Base-by-base conservation (phyloP, 2,329 filamentous ascomycete species). In the Diaporthe nobilis region DNA sequence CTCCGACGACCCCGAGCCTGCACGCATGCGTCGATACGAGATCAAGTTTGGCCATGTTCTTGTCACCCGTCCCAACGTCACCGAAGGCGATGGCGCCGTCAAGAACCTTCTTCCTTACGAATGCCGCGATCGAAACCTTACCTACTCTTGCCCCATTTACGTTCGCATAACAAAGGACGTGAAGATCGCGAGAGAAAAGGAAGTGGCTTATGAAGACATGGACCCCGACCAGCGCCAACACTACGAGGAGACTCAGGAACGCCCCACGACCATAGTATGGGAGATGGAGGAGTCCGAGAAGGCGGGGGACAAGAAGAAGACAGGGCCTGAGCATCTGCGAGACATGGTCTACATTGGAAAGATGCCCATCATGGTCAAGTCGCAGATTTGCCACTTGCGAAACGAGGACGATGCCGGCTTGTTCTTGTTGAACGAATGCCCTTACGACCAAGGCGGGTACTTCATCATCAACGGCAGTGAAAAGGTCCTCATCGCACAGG, bases 381-480 rank as follows among this genome's bases (percentile, higher is more conserved):
- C 96, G 42, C 95, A 96, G 85, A 97, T 98, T 80, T 99, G 97
- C 85, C 95, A 97, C 79, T 86, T 99, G 79, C 94, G 94, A 79
- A 93, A 94, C 79, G 91, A 97, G 82, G 91, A 92, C 67, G 96
- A 98, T 78, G 93, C 97, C 72, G 93, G 94, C 68, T 89, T 99
- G 2, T 98, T 98, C 83, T 90, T 94, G 63, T 93, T 97, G 84
- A 98, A 98, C 82, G 97, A 99, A 85, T 99, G 97, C 80, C 97
- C 97, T 0, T 99, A 98, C 84, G 97, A 99, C 82, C 97, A 98
- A 82, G 97, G 97, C 79, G 97, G 97, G 79, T 99, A 99, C 85
- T 99, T 99, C 82, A 95, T 99, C 81, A 99, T 99, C 89, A 99
- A 99, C 86, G 97, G 97, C 58, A 98, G 95, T 85, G 97, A 99